phyloP scores from a whole-genome alignment of 2,329 filamentous ascomycete genomes.

The Pleomassaria siparia region DNA sequence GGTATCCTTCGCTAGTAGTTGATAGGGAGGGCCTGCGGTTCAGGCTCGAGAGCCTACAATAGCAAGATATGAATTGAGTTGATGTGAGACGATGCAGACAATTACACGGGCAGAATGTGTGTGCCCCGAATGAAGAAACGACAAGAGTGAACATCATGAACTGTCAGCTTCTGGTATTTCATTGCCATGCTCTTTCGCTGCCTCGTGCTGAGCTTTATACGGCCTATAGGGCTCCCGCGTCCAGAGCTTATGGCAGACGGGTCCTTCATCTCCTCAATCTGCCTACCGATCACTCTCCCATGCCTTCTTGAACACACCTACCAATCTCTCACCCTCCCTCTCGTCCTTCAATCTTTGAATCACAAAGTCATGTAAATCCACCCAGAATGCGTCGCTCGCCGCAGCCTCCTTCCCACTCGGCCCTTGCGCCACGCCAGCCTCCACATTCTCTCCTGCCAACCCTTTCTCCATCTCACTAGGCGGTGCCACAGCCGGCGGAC shows the following conservation, averaged over 20 bases:
- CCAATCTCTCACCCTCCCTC: conserved; percentile 63
- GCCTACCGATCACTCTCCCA: conserved; percentile 55
- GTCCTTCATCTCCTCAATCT: background rate
- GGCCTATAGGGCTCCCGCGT: too few relatives aligned
- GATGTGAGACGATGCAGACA: background rate
- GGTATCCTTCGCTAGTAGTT: conserved; percentile 1
- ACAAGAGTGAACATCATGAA: conserved; percentile 26
- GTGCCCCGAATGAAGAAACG: conserved; percentile 13
- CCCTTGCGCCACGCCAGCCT: conserved; percentile 47
- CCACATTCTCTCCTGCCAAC: conserved; percentile 12
- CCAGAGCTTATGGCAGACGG: background rate
- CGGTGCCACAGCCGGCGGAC: conserved; percentile 52
- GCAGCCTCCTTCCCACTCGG: conserved; percentile 63
- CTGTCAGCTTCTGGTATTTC: background rate
- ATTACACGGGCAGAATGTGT: conserved; percentile 7
- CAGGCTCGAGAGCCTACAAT: background rate
- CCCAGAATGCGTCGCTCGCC: conserved; percentile 78
- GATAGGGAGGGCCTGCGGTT: background rate
- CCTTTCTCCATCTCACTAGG: conserved; percentile 54
- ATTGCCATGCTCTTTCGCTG: background rate
- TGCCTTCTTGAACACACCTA: conserved; percentile 67
- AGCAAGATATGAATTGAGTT: background rate
- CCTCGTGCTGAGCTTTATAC: background rate
- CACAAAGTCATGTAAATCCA: conserved; percentile 79
- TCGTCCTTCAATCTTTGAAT: conserved; percentile 75